Evolutionary conservation across 2,329 filamentous ascomycete genomes (phyloP).

Genomic region (Colletotrichum euphorbiae): DNA sequence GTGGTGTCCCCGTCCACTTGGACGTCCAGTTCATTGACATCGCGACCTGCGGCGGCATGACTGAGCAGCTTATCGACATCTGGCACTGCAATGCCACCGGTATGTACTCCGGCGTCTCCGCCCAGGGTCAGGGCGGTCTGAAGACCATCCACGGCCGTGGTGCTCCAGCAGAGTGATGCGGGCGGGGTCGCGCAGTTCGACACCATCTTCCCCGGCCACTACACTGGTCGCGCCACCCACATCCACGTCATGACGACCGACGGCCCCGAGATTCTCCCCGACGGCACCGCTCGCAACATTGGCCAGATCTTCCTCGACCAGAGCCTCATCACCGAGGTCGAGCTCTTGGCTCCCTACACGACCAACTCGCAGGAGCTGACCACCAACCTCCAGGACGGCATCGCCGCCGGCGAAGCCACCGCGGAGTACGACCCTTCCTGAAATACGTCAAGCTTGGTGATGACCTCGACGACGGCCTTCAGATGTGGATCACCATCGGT

Average conservation of each 20-base stretch:
- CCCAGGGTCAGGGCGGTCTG: conserved; percentile 40
- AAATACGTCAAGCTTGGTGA: conserved; percentile 70
- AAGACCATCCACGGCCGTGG: conserved; percentile 36
- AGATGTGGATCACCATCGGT: conserved; percentile 67
- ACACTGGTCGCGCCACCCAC: conserved; percentile 59
- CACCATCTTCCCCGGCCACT: conserved; percentile 59
- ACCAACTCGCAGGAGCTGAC: conserved; percentile 60
- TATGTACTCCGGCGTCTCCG: conserved; percentile 52
- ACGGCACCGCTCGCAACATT: conserved; percentile 50
- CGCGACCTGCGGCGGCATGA: conserved; percentile 40
- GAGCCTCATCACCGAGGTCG: conserved; percentile 51
- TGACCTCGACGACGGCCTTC: conserved; percentile 60
- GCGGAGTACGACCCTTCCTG: conserved; percentile 61
- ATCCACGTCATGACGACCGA: conserved; percentile 58
- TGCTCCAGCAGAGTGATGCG: conserved; percentile 42
- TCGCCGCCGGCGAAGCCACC: conserved; percentile 55
- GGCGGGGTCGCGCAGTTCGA: conserved; percentile 51
- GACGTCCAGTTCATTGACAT: conserved; percentile 43
- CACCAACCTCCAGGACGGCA: conserved; percentile 62
- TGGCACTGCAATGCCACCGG: conserved; percentile 52
- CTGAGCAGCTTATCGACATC: conserved; percentile 41
- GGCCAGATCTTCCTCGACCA: conserved; percentile 39
- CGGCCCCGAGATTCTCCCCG: conserved; percentile 48
- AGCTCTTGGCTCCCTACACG: conserved; percentile 59
- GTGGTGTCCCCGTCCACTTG: conserved; percentile 55